These are phyloP conservation scores for Emergomyces africanus DNA, from an alignment of 2,329 filamentous ascomycete genomes.

Conservation along the genomic window DNA sequence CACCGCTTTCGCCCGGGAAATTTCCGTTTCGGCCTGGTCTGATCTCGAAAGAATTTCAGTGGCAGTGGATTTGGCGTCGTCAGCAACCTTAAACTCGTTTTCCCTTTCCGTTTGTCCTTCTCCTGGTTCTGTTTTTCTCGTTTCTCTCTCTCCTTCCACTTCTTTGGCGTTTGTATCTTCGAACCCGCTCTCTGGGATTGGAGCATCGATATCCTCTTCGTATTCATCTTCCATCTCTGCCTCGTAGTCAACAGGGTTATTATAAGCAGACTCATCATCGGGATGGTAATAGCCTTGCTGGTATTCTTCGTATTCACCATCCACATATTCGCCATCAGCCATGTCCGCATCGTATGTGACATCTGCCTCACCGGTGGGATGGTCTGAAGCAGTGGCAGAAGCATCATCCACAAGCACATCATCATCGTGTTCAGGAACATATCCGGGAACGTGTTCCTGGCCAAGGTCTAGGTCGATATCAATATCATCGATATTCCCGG, in stretches of 20 bases:
- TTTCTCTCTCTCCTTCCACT: background rate
- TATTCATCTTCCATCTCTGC: slow-evolving; percentile 31
- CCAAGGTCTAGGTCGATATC: slow-evolving; percentile 48
- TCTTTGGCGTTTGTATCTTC: slow-evolving; percentile 6
- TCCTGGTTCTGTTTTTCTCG: background rate
- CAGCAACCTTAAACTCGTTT: background rate
- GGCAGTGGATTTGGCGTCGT: slow-evolving; percentile 4
- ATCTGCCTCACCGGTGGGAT: slow-evolving; percentile 19
- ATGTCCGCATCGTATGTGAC: slow-evolving; percentile 33
- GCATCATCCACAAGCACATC: slow-evolving; percentile 44
- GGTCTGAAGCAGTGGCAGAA: slow-evolving; percentile 28
- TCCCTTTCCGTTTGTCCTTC: background rate
- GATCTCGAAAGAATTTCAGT: slow-evolving; percentile 4
- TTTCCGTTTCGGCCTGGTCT: slow-evolving; percentile 5
- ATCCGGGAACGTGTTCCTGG: slow-evolving; percentile 20
- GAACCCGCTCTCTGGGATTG: slow-evolving; percentile 10
- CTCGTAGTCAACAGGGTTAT: slow-evolving; percentile 16
- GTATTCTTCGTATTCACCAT: slow-evolving; percentile 14
- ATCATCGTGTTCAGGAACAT: slow-evolving; percentile 43
- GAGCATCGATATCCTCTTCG: slow-evolving; percentile 22
- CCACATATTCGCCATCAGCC: slow-evolving; percentile 29
- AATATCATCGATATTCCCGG: slow-evolving; percentile 36
- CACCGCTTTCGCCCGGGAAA: background rate
- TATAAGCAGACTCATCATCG: slow-evolving; percentile 11
- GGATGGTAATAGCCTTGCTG: slow-evolving; percentile 19